Percentiles rank a stretch among this genome's conserved stretches.
phyloP scores from a whole-genome alignment of 768 basidiomycete genomes.

The Rhizopogon salebrosus region DNA sequence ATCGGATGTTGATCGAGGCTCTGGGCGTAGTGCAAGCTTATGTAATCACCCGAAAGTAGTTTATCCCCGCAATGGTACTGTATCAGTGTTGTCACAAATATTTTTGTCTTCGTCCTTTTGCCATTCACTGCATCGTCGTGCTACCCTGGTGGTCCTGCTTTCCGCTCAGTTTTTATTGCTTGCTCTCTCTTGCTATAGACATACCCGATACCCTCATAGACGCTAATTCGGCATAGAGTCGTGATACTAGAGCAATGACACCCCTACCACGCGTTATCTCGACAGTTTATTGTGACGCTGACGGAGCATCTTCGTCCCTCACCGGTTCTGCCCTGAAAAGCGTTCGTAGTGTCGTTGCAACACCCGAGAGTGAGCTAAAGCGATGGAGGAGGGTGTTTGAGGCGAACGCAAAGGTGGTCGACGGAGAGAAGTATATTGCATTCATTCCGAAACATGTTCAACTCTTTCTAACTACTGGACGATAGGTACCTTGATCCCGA shows the following conservation, averaged over 20 bases:
- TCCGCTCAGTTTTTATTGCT: conserved; percentile 17
- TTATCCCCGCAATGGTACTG: conserved; percentile 30
- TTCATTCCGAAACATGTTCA: conserved; percentile 16
- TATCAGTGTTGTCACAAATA: conserved; percentile 4
- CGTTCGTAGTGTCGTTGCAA: conserved; percentile 62
- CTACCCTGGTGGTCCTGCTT: conserved; percentile 12
- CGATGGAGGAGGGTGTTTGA: conserved; percentile 91
- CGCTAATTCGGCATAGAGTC: conserved; percentile 21
- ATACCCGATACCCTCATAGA: conserved; percentile 31
- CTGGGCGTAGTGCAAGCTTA: conserved; percentile 27
- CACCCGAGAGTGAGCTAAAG: conserved; percentile 79
- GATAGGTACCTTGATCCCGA: conserved; percentile 79
- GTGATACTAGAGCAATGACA: conserved; percentile 27
- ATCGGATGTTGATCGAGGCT: conserved; percentile 19
- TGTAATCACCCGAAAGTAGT: conserved; percentile 16
- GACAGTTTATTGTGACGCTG: conserved; percentile 49
- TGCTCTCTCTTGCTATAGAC: conserved; percentile 18
- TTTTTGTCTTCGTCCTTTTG: background rate
- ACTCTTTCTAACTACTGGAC: conserved; percentile 4
- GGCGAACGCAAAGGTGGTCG: conserved; percentile 65
- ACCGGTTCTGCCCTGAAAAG: conserved; percentile 53
- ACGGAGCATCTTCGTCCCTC: conserved; percentile 34
- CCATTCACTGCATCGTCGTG: conserved; percentile 5
- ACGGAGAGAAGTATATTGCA: conserved; percentile 75
- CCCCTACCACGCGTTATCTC: conserved; percentile 39